Base-by-base conservation (phyloP, 371 early-diverging fungal genomes). In the Amoeboaphelidium protococcarum region DNA sequence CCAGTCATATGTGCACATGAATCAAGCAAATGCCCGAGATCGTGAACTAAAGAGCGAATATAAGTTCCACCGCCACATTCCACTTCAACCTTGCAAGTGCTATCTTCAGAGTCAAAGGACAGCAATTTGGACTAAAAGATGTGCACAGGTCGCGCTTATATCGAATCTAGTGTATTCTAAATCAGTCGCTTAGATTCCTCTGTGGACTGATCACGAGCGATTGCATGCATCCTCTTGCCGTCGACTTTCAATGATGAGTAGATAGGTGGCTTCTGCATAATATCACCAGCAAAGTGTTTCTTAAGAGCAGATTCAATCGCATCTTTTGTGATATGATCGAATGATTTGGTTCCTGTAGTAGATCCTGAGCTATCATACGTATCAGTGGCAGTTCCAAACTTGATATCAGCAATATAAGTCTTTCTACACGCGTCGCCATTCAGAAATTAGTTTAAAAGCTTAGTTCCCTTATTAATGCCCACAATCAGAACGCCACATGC, bases 401-500 rank as follows among this genome's bases (percentile, higher is more conserved):
- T 48, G 13, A 59, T 63, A 16, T 48, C 53, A n/a, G 62, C 67
- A 4, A 52, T 48, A 48, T 67, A 67, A 49, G 56, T 60, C 63
- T 66, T 31, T 4, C 25, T 16, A n/a, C 43, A 45, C 37, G 37
- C 37, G 37, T 16, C 37, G 6, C 10, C 6, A 45, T 55, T 25
- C 13, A 67, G 43, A 47, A 49, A 67, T 1, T 26, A 37, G 22
- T 51, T 42, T 20, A 68, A 49, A 22, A 60, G 41, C 47, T 69
- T 69, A 46, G 66, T 66, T 2, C 69, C 66, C 23, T 44, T 50
- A 0, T 62, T 63, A 0, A 69, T 47, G n/a, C 67, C 69, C 12
- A 69, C 27, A 1, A 66, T 67, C 61, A 67, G 43, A 19, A 66
- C 62, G 27, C 69, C 69, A 47, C 62, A 59, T 20, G 67, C 69